Evolutionary conservation across 106 monocot genomes (phyloP).

Genomic region (Ottelia alismoides): DNA sequence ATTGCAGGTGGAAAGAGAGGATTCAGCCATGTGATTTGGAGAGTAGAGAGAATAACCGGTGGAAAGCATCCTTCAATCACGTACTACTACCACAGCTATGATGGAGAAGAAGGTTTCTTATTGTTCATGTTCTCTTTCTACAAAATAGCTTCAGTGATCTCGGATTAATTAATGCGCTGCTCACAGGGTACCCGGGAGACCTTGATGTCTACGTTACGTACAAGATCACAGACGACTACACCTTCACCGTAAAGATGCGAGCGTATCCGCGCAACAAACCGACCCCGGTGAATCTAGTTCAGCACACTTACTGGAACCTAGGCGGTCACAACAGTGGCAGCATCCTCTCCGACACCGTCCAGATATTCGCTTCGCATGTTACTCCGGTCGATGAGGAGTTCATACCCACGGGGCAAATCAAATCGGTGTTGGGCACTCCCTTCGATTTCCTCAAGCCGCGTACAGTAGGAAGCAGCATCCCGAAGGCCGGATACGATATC

Average conservation of each 20-base stretch:
- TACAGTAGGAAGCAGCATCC: conserved; percentile 32
- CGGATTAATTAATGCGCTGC: too few species aligned
- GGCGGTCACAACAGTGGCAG: conserved; percentile 41
- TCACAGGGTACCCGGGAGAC: conserved; percentile 75
- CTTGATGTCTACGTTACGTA: conserved; percentile 76
- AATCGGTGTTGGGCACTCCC: conserved; percentile 21
- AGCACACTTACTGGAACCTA: conserved; percentile 82
- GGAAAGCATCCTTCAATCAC: conserved; percentile 50
- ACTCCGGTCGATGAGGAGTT: conserved; percentile 36
- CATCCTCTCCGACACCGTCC: conserved; percentile 35
- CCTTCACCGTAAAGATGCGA: conserved; percentile 28
- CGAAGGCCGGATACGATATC: conserved; percentile 55
- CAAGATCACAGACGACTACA: conserved; percentile 33
- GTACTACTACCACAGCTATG: conserved; percentile 44
- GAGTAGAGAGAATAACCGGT: conserved; percentile 21
- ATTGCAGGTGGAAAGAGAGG: conserved; percentile 55
- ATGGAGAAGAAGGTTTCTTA: conserved; percentile 51
- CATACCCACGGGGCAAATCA: conserved; percentile 34
- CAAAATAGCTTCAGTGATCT: too few species aligned
- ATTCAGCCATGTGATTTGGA: conserved; percentile 46
- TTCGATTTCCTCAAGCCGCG: conserved; percentile 33
- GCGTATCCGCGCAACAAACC: conserved; percentile 21
- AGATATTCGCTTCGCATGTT: conserved; percentile 37
- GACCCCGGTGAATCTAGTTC: conserved; percentile 57
- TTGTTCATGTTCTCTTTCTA: too few species aligned